Base-by-base conservation (phyloP, 208 protist genomes). In the Trypanosoma congolense region DNA sequence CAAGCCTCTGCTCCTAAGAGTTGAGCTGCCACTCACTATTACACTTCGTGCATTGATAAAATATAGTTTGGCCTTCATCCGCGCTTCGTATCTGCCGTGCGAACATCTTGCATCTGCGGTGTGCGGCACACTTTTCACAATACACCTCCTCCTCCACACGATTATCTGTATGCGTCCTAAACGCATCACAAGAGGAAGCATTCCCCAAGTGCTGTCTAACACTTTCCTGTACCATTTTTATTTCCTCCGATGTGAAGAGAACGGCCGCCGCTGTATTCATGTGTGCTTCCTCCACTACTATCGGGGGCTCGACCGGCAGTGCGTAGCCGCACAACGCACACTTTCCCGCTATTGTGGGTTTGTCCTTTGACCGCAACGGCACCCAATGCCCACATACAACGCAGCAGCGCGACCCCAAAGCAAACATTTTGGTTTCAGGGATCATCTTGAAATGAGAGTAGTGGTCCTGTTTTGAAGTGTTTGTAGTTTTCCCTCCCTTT, bases 1-100 rank as follows among this genome's bases (percentile, higher is more conserved):
- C n/a, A n/a, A n/a, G n/a, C n/a, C n/a, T n/a, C n/a, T n/a, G n/a
- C n/a, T n/a, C n/a, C n/a, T 80, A 96, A n/a, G 90, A 96, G 57
- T 94, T 93, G 43, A 87, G 77, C 70, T 90, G 84, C 90, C 90
- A 96, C 73, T 88, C 80, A 4, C 66, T 68, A 18, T 44, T n/a
- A 59, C 90, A 96, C 46, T 76, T 77, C 19, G 85, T 92, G 61
- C 90, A 96, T 69, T 90, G 77, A 48, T 83, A 95, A 52, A 95
- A 95, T 52, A 93, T 90, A 1, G 90, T 96, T 65, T 96, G 90
- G 5, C 90, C 90, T 60, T 96, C 90, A 74, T 96, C 90, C 1
- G 90, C 90, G 56, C 87, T 83, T 25, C 90, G 80, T 19, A 83
- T 96, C 56, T 96, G 90, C 29, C 85, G 75, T 25, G 84, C 77